These are phyloP conservation scores for Calonectria hongkongensis DNA, from an alignment of 2,329 filamentous ascomycete genomes.

Conservation along the genomic window DNA sequence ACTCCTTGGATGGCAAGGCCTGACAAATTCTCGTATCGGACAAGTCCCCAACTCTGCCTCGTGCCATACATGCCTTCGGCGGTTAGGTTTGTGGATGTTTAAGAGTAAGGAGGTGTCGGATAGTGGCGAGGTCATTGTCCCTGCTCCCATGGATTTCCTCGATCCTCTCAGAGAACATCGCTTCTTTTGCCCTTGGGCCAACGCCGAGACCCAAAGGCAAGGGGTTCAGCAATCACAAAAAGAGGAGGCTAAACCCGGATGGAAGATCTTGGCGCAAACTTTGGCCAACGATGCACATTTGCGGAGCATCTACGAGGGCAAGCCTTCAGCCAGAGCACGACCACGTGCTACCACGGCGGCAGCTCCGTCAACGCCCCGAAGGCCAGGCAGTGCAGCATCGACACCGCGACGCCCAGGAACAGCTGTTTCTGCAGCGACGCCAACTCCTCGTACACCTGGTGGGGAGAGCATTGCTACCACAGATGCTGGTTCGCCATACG, in stretches of 20 bases:
- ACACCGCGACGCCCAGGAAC: constrained; percentile 50
- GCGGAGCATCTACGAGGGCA: constrained; percentile 61
- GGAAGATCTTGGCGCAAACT: constrained; percentile 73
- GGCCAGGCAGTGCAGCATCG: constrained; percentile 46
- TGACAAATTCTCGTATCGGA: constrained; percentile 72
- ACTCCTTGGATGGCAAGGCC: constrained; percentile 85
- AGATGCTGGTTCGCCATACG: constrained; percentile 38
- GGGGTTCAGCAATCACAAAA: constrained; percentile 57
- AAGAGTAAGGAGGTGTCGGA: constrained; percentile 81
- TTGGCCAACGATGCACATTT: constrained; percentile 76
- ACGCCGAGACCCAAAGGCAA: constrained; percentile 74
- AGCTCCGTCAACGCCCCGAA: constrained; percentile 50
- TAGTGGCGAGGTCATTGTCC: constrained; percentile 71
- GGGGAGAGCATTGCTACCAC: constrained; percentile 38
- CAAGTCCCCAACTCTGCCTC: constrained; percentile 83
- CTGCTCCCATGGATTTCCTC: constrained; percentile 79
- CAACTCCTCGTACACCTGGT: constrained; percentile 33
- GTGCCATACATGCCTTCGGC: constrained; percentile 90
- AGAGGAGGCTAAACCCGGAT: constrained; percentile 67
- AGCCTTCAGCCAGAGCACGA: constrained; percentile 48
- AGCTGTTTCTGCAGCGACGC: constrained; percentile 41
- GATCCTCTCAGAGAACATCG: constrained; percentile 84
- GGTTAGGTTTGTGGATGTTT: constrained; percentile 96
- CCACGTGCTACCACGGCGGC: constrained; percentile 38
- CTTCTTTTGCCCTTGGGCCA: constrained; percentile 90